Evolutionary conservation across 2,329 filamentous ascomycete species (phyloP), one percentile per base, ranked within the genome.

Genomic region (Septoria linicola): DNA sequence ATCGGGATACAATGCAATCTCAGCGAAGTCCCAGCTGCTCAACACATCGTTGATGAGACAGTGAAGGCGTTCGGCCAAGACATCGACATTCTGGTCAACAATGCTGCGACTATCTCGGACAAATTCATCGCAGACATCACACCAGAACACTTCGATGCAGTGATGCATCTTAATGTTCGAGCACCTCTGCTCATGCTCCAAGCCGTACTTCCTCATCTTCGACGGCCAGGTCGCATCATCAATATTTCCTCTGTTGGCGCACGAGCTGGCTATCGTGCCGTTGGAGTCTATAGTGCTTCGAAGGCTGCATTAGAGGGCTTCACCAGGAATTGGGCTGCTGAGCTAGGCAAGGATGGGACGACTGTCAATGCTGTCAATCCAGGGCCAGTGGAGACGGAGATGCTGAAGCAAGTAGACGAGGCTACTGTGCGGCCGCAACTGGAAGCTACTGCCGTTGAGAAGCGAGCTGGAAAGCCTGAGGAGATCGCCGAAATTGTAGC

Each of bases 351-450:
- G 3, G 67, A 74, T 51, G 80, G 81, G 0, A 79, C 79, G 51
- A 84, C 81, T 0, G 81, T 83, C 20, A 86, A 85, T 57, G 72
- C 75, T 0, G 76, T 85, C 2, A 77, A 76, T 16, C 80, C 81
- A 0, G 82, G 82, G 0, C 80, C 82, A 0, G 77, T 82, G 4
- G 67, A 77, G 66, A 82, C 74, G 23, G 80, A 82, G 6, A 76
- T 85, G 74, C 62, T 83, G 19, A 75, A 76, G 13, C 72, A 76
- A 13, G 76, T 82, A 10, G 75, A 76, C 0, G 62, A 70, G 46
- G 73, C 76, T 0, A 68, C 80, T 10, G 67, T 80, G 2, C 71
- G 76, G 23, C 68, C 71, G 59, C 76, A 82, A 65, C 74, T 72
- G 66, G 68, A 71, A 53, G 66, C 67, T 16, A 85, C 80, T 4